Base-by-base conservation (phyloP, 495 filamentous ascomycete species). In the Xylaria grammica region DNA sequence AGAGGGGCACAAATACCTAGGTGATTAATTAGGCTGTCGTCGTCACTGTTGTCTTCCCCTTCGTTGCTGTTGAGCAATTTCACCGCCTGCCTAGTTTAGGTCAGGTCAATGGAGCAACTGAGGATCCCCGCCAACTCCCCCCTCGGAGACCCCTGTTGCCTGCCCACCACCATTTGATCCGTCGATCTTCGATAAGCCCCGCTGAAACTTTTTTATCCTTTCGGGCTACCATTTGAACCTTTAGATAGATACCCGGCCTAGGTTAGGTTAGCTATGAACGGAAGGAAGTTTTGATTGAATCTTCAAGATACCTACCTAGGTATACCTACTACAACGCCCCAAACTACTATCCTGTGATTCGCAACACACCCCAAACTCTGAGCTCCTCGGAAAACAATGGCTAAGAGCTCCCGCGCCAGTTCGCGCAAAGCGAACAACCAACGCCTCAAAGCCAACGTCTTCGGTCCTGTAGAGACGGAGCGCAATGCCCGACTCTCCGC, bases 321-420 rank as follows among this genome's bases (percentile, higher is more conserved):
- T n/a, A n/a, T n/a, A n/a, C n/a, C n/a, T n/a, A n/a, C n/a, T n/a
- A n/a, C n/a, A n/a, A n/a, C n/a, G n/a, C n/a, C n/a, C n/a, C n/a
- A n/a, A n/a, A n/a, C n/a, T n/a, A n/a, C n/a, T n/a, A n/a, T 5
- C 32, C 32, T 36, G 32, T 5, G 32, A 36, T n/a, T n/a, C n/a
- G n/a, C n/a, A n/a, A n/a, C n/a, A n/a, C n/a, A n/a, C n/a, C n/a
- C n/a, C n/a, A n/a, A n/a, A 11, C 4, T 11, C 32, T 36, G 32
- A 36, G 4, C 32, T 11, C 11, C 32, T 36, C 32, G 32, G 5
- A 46, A 0, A 38, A 84, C 64, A 63, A 97, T 97, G 93, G 93
- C 93, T 3, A 96, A 95, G 70, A 89, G 90, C 72, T 77, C 89
- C 50, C 83, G 93, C 69, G 82, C 93, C 44, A 92, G 89, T 67